A percentile compares a stretch with the other conserved stretches of the same genome.
Conservation (phyloP, 306 rosid species). For the Begonia peltatifolia region DNA sequence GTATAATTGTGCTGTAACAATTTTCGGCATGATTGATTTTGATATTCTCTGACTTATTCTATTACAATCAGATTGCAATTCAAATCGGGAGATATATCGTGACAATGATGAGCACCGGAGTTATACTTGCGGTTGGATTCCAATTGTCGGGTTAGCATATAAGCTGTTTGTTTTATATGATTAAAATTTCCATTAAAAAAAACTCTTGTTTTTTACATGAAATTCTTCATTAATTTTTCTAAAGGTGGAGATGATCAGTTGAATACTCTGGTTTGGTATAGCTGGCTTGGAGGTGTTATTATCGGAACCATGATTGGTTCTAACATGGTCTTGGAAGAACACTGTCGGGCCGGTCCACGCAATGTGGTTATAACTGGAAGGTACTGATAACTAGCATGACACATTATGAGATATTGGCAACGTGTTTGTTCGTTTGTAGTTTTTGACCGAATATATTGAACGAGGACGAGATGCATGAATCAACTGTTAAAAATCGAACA, state of each 20-base stretch:
- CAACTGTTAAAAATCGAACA: too few relatives aligned
- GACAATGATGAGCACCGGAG: constrained; percentile 98
- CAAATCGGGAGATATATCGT: constrained; percentile 89
- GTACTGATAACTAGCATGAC: constrained; percentile 15
- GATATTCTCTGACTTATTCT: constrained; percentile 3
- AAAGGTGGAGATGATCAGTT: constrained; percentile 76
- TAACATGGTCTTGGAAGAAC: constrained; percentile 83
- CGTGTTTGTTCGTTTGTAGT: too few relatives aligned
- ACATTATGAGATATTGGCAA: too few relatives aligned
- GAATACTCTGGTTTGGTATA: constrained; percentile 70
- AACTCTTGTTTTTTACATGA: not conserved
- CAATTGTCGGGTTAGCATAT: constrained; percentile 60
- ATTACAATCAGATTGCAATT: constrained; percentile 42
- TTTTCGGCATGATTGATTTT: constrained; percentile 1
- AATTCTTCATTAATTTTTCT: constrained; percentile 12
- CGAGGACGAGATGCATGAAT: too few relatives aligned
- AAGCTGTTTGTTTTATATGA: constrained; percentile 5
- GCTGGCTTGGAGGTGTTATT: constrained; percentile 94
- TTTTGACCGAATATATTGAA: too few relatives aligned
- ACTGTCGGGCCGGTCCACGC: constrained; percentile 85
- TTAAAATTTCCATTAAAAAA: not conserved
- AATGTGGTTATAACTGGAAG: constrained; percentile 92
- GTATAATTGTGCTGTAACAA: not conserved
- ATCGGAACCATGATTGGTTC: constrained; percentile 95
- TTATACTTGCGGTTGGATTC: constrained; percentile 67